Evolutionary conservation across 1,139 yeast genomes (phyloP).

Genomic region (Kazachstania sp.): DNA sequence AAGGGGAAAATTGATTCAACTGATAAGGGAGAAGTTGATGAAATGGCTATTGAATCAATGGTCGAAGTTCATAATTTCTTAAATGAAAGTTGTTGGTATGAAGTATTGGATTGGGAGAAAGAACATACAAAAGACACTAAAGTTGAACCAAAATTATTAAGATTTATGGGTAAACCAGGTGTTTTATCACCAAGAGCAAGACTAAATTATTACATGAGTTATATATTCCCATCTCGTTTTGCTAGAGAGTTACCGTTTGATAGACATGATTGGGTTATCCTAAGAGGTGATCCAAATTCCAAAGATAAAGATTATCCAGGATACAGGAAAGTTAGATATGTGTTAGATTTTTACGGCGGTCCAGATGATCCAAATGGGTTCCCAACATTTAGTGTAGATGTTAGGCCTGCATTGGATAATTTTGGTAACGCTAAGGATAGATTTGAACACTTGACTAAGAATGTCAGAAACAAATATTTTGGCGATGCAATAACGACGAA

Average conservation of each 20-base stretch:
- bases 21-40: slow-evolving; percentile 56
- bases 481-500: neutral
- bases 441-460: slow-evolving; percentile 43
- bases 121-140: slow-evolving; percentile 44
- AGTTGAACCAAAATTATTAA: slow-evolving; percentile 64
- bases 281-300: slow-evolving; percentile 41
- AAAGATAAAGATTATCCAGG: slow-evolving; percentile 32
- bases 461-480: slow-evolving; percentile 27
- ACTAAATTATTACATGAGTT: slow-evolving; percentile 56
- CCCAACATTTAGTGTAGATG: slow-evolving; percentile 88
- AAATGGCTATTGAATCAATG: slow-evolving; percentile 95
- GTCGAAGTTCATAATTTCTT: slow-evolving; percentile 93
- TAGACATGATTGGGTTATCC: slow-evolving; percentile 97
- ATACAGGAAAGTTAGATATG: slow-evolving; percentile 72
- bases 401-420: slow-evolving; percentile 86
- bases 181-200: slow-evolving; percentile 85
- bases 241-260: slow-evolving; percentile 87
- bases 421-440: slow-evolving; percentile 59
- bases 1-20: slow-evolving; percentile 56
- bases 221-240: slow-evolving; percentile 62
- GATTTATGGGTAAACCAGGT: slow-evolving; percentile 88
- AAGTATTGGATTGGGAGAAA: slow-evolving; percentile 84
- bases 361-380: slow-evolving; percentile 81
- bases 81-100: slow-evolving; percentile 98
- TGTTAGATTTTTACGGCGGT: slow-evolving; percentile 93